A percentile compares a stretch with the other conserved stretches of the same genome.
Evolutionary conservation across 2,329 filamentous ascomycete genomes (phyloP).

Genomic region (Trichoderma atrobrunneum): DNA sequence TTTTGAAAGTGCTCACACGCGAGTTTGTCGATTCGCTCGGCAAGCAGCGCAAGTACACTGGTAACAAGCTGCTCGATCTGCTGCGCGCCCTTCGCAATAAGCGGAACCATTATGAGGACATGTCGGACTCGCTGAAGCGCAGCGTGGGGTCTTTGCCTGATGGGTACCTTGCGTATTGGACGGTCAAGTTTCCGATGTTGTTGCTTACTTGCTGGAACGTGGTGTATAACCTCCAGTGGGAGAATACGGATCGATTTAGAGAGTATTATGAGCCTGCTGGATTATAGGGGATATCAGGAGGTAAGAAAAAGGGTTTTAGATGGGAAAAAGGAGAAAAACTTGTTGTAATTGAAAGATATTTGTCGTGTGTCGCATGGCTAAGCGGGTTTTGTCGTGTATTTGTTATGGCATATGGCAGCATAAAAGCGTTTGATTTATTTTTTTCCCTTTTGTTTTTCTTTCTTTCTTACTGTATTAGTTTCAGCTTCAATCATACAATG

Average conservation of each 20-base stretch:
- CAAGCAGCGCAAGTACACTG: conserved; percentile 94
- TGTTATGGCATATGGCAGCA: background rate
- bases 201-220: conserved; percentile 77
- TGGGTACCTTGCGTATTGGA: conserved; percentile 84
- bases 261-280: conserved; percentile 63
- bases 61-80: conserved; percentile 77
- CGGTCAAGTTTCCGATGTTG: conserved; percentile 71
- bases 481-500: background rate
- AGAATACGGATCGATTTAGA: conserved; percentile 63
- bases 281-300: conserved; percentile 25
- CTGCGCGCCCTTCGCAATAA: conserved; percentile 90
- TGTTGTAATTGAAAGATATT: background rate
- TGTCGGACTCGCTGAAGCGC: conserved; percentile 73
- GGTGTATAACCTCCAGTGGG: conserved; percentile 63
- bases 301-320: background rate
- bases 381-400: background rate
- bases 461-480: background rate
- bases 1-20: conserved; percentile 70
- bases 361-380: background rate
- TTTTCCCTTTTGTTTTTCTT: background rate
- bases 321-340: background rate
- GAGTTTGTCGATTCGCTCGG: conserved; percentile 86
- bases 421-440: background rate
- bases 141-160: conserved; percentile 71
- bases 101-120: conserved; percentile 96